Evolutionary conservation across 345 rosid genomes (phyloP), one percentile per base, ranked within the genome.

Genomic region (Citrus hindsii): DNA sequence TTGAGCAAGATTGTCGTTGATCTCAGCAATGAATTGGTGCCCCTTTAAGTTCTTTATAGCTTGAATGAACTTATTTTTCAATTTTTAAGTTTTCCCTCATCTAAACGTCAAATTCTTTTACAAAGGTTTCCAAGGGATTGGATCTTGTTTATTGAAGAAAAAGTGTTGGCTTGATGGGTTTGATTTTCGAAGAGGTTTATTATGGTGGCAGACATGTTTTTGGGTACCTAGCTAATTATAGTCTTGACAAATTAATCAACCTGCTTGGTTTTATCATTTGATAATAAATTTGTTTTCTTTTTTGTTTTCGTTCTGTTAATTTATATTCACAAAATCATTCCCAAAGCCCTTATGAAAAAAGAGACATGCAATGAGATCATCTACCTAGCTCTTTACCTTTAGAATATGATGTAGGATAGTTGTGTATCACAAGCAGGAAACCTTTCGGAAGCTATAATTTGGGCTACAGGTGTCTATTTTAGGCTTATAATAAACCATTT

Each of bases 331-430:
- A 93, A 94, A 79, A 85, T 95, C 82, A 91, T 95, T 77, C 98
- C 97, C 65, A 92, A 82, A 83, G 91, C 91, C 60, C 89, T 95
- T 75, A 95, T 95, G 98, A 84, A 69, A 84, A 91, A 92, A 89
- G 94, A 95, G 97, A 95, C 93, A 51, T 32, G n/a, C 16, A 10
- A 3, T 42, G 4, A 42, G 51, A 10, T 10, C 51, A 42, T 42
- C 16, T 42, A 42, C 51, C 51, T 42, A 42, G 16, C 51, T 42
- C 21, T 2, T 51, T 51, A 1, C 21, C 56, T 16, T 18, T 51
- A 51, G 22, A 51, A 51, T 18, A 38, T 7, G 42, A 38, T 38
- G 10, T 38, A 38, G 10, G 42, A 7, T 38, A 2, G 7, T 38
- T 38, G 42, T 38, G 9, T 7, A 38, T 38, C 42, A 38, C 10